These are phyloP conservation scores for Typha latifolia DNA, from an alignment of 176 grass and related monocot species.

Conservation along the genomic window DNA sequence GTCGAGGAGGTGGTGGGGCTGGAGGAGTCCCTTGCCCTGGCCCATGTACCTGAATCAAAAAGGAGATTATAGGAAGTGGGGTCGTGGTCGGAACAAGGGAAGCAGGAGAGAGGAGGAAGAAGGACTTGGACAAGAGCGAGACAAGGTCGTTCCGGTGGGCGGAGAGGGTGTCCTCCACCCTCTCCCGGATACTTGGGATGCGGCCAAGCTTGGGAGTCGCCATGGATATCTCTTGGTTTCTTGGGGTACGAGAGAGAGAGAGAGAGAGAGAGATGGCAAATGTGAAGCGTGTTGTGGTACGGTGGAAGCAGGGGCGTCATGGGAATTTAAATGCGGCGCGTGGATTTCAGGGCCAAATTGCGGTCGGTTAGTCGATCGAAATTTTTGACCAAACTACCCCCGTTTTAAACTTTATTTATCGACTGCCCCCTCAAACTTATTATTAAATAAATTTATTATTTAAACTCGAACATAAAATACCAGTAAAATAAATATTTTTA, in stretches of 20 bases:
- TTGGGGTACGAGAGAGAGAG: slow-evolving; percentile 10
- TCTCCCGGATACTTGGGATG: slow-evolving; percentile 57
- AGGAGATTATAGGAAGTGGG: background rate
- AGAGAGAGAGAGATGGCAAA: background rate
- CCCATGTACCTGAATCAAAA: slow-evolving; percentile 46
- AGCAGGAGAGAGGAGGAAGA: background rate
- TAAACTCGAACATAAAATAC: too few relatives aligned
- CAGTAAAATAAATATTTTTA: too few relatives aligned
- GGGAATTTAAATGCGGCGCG: too few relatives aligned
- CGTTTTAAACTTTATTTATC: too few relatives aligned
- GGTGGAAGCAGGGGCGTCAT: too few relatives aligned
- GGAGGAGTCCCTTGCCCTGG: slow-evolving; percentile 87
- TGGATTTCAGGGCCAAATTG: too few relatives aligned
- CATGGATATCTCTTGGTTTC: slow-evolving; percentile 33
- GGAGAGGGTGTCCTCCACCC: slow-evolving; percentile 75
- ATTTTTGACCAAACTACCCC: too few relatives aligned
- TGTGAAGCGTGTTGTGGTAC: background rate
- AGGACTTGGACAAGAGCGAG: slow-evolving; percentile 66
- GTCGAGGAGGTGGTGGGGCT: slow-evolving; percentile 86
- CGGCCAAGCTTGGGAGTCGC: slow-evolving; percentile 45
- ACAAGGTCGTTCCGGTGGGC: slow-evolving; percentile 94
- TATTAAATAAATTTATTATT: too few relatives aligned
- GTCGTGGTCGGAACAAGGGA: background rate
- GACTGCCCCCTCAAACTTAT: too few relatives aligned
- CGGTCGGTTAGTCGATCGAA: too few relatives aligned